Base-by-base conservation (phyloP, 306 rosid genomes). In the Cucumis melo region DNA sequence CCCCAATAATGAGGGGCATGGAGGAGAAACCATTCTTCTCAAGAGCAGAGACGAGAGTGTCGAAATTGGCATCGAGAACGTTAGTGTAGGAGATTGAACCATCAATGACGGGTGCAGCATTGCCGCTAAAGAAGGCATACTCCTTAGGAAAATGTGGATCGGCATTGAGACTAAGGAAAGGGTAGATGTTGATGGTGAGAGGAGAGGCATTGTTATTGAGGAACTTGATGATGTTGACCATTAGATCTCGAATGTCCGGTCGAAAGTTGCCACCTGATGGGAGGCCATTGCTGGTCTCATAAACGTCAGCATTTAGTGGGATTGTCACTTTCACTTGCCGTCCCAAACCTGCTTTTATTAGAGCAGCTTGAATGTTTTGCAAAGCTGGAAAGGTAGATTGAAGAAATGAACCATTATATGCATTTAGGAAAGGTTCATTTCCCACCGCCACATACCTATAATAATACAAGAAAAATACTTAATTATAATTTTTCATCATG, bases 91-190 rank as follows among this genome's bases (percentile, higher is more conserved):
- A 53, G 77, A 86, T 87, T 29, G 95, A 77, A 10, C 99, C 99
- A 78, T 95, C 99, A 20, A 95, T 88, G 0, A 95, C 83, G 1
- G 99, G 99, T 5, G 84, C 79, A 1, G 97, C 89, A 34, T 80
- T 82, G 78, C 90, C 89, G 80, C 88, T 87, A 81, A 95, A 95
- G 79, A 87, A 95, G 70, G 98, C 99, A 50, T 83, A 95, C 15
- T 92, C 99, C 83, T 89, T 87, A 8, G 99, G 98, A 82, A 95
- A 95, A 58, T 95, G 66, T 0, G 98, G 96, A 72, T 95, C 99
- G 7, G 98, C 89, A 51, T 95, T 89, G 53, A 95, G 91, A 82
- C 99, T 95, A 38, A 95, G 98, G 80, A 95, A 95, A 1, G 98
- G 99, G 82, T 95, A 95, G 84, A 95, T 95, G 84, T 92, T 95